Evolutionary conservation across 129 eudicot species (phyloP), one percentile per base, ranked within the genome.

Genomic region (Centella asiatica): DNA sequence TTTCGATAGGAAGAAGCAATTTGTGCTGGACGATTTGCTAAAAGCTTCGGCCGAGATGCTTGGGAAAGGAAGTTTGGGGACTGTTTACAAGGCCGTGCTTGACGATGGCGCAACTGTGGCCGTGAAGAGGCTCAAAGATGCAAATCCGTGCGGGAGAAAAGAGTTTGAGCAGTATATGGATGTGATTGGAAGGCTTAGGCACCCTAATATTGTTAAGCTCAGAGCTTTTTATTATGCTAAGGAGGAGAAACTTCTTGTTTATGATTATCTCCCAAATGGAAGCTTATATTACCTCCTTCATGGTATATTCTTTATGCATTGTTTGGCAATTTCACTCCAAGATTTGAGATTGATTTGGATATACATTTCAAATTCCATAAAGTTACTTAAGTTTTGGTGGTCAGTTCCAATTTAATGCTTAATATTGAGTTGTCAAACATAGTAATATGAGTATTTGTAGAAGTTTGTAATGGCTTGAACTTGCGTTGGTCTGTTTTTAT

Each of bases 101-200:
- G 99, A 92, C 22, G 96, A 82, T 60, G 96, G 96, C 0, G 59
- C 72, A 50, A 82, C 88, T 40, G 99, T 92, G 77, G 99, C 99
- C 1, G 99, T 92, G 68, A 92, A 92, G 71, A 78, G 99, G 82
- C 55, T 92, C 62, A 92, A 92, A 67, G 99, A 92, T 55, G 96
- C 99, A 0, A 87, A 92, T 47, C 99, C 99, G 15, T 92, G 99
- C 66, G 88, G 84, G 10, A 80, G 88, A 67, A 92, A 92, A 76
- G 99, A 92, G 67, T 92, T 92, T 77, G 99, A 92, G 74, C 96
- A 92, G 78, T 92, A 92, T 61, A 92, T 92, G 99, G 99, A 87
- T 78, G 90, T 92, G 9, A 87, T 92, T 78, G 99, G 99, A 75
- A 92, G 81, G 83, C 69, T 92, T 31, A 84, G 72, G 57, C 99